Evolutionary conservation across 2,329 filamentous ascomycete genomes (phyloP), one percentile per base, ranked within the genome.

Genomic region (Colletotrichum sp.): DNA sequence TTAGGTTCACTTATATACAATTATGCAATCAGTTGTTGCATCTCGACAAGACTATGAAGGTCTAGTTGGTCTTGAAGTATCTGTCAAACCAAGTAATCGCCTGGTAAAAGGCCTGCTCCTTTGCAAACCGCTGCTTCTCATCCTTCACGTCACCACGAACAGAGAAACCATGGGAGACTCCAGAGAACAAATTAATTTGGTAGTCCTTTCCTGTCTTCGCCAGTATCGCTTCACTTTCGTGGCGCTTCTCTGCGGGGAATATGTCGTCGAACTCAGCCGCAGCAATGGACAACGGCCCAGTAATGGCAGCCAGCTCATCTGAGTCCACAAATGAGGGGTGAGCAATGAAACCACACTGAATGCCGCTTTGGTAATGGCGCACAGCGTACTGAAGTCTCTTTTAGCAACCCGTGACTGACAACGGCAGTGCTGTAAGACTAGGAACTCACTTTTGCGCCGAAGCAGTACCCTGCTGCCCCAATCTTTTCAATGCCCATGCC

Each of bases 81-180:
- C 83, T 12, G 60, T 36, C 16, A 71, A 70, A 58, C 71, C 8
- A 73, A 67, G 6, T 58, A 77, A 21, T 56, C 69, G 34, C 15
- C 15, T 71, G 21, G 15, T 62, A 18, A 32, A 75, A 10, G 55
- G 73, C 15, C 80, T 84, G 8, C 36, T 13, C 9, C 76, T 81
- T 3, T 79, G 86, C 66, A 26, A 65, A 65, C 6, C 34, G 30
- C n/a, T 38, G 30, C 30, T 21, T 65, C 28, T 38, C 34, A 65
- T 65, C 34, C 30, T 34, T 65, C 5, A 65, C 15, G 16, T 65
- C 61, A 21, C 7, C 30, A 30, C 61, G 61, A 38, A 65, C 34
- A 38, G 61, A 24, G 28, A 65, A 65, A 4, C 61, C 61, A 34
- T 65, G 61, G 4, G n/a, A 24, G 18, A 65, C 61, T n/a, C 61